phyloP scores from a whole-genome alignment of 2,329 filamentous ascomycete species.

The Penicillium occitanis region DNA sequence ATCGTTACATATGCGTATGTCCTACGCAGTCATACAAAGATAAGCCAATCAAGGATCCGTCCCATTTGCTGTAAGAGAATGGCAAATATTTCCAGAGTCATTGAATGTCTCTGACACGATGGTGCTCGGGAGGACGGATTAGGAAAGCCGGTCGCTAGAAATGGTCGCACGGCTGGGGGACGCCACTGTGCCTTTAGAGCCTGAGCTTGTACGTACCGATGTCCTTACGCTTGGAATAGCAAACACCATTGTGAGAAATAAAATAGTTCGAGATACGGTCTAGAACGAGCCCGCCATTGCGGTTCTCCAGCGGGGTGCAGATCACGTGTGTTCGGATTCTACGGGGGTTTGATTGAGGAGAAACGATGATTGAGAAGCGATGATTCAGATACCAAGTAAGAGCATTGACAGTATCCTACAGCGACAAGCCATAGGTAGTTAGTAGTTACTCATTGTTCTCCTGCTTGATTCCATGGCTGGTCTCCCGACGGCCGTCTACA shows the following conservation, averaged over 20 bases:
- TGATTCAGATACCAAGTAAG: background rate
- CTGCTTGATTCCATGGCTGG: background rate
- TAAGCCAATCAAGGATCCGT: background rate
- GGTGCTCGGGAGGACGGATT: slow-evolving; percentile 13
- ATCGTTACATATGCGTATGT: slow-evolving; percentile 13
- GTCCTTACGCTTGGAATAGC: too few species aligned
- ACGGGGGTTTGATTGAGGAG: background rate
- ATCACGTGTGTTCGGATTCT: slow-evolving; percentile 10
- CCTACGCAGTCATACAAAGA: background rate
- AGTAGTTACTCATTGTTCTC: background rate
- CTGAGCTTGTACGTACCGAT: background rate
- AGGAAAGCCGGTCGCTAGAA: slow-evolving; percentile 16
- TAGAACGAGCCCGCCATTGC: slow-evolving; percentile 19
- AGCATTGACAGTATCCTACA: too few species aligned
- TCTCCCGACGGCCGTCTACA: background rate
- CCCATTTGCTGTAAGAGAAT: background rate
- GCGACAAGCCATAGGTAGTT: too few species aligned
- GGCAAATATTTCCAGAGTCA: background rate
- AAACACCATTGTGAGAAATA: background rate
- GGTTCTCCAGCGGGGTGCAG: slow-evolving; percentile 17
- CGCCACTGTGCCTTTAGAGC: background rate
- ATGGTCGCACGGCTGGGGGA: background rate
- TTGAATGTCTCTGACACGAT: background rate
- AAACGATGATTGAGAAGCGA: background rate
- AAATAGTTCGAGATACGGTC: background rate